These are phyloP conservation scores for Taiwanofungus camphoratus DNA, from an alignment of 1,284 basidiomycete genomes.

Conservation along the genomic window DNA sequence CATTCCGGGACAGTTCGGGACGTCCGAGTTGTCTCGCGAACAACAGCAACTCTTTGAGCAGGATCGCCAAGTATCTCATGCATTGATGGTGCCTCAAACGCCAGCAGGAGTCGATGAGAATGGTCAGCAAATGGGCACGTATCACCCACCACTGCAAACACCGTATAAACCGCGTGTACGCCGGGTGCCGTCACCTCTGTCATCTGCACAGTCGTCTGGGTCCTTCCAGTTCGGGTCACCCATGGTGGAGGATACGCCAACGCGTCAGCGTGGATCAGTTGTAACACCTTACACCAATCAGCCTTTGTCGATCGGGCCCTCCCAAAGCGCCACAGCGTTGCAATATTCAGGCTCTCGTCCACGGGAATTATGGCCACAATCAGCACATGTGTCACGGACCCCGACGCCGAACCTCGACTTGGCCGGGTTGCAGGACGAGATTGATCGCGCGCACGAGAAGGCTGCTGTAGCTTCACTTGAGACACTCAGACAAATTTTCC, in stretches of 20 bases:
- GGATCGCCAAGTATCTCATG: conserved; percentile 14
- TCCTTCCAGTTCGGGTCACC: conserved; percentile 27
- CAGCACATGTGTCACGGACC: conserved; percentile 49
- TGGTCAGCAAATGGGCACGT: conserved; percentile 21
- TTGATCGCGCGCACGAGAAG: conserved; percentile 68
- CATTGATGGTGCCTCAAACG: conserved; percentile 33
- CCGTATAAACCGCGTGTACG: conserved; percentile 72
- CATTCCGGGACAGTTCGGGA: conserved; percentile 58
- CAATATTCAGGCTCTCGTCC: conserved; percentile 40
- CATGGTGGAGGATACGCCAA: conserved; percentile 42
- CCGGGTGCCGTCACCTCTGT: conserved; percentile 31
- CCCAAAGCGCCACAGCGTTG: conserved; percentile 27
- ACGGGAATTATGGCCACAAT: conserved; percentile 13
- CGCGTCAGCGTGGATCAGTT: conserved; percentile 25
- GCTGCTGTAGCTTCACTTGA: conserved; percentile 59
- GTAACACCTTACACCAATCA: conserved; percentile 38
- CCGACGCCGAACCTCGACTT: conserved; percentile 69
- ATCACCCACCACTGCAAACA: conserved; percentile 46
- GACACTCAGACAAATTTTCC: conserved; percentile 86
- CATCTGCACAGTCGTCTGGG: conserved; percentile 24
- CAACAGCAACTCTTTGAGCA: conserved; percentile 23
- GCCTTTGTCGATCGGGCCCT: conserved; percentile 34
- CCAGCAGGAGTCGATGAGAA: conserved; percentile 27
- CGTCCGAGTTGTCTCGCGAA: conserved; percentile 51
- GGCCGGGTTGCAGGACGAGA: conserved; percentile 68